phyloP scores from a whole-genome alignment of 345 rosid species.

The Theobroma cacao region DNA sequence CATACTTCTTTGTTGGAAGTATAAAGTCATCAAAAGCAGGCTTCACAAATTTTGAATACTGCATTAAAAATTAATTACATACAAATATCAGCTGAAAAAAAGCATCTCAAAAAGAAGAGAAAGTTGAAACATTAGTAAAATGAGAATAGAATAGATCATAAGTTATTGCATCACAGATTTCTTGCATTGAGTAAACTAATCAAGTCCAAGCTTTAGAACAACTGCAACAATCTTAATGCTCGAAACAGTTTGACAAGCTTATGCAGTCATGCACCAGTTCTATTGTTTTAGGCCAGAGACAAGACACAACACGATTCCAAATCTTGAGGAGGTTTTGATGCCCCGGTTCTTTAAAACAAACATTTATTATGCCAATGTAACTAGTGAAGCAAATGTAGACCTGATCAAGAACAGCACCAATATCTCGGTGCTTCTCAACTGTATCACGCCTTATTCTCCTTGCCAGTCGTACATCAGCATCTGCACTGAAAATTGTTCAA shows the following conservation, averaged over 20 bases:
- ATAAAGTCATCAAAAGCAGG: constrained; percentile 99
- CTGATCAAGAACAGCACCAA: constrained; percentile 91
- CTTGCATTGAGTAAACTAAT: neutral
- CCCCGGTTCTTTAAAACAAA: neutral
- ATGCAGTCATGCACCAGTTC: neutral
- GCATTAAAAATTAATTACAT: constrained; percentile 38
- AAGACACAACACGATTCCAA: neutral
- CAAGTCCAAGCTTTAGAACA: neutral
- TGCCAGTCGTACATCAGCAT: constrained; percentile 98
- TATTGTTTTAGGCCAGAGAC: neutral
- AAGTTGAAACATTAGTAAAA: neutral
- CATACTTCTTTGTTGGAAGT: constrained; percentile 98
- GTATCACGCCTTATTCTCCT: constrained; percentile 97
- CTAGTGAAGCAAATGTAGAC: constrained; percentile 27
- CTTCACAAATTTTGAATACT: constrained; percentile 98
- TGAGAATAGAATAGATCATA: neutral
- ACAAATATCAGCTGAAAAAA: constrained; percentile 9
- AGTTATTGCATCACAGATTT: neutral
- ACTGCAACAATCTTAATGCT: neutral
- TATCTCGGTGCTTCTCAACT: constrained; percentile 83
- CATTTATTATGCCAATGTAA: neutral
- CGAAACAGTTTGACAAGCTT: neutral
- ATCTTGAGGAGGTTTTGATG: neutral
- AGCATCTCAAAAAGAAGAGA: neutral
- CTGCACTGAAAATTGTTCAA: constrained; percentile 61